phyloP scores from a whole-genome alignment of 371 early-diverging fungal species.

The Funneliformis caledonium region DNA sequence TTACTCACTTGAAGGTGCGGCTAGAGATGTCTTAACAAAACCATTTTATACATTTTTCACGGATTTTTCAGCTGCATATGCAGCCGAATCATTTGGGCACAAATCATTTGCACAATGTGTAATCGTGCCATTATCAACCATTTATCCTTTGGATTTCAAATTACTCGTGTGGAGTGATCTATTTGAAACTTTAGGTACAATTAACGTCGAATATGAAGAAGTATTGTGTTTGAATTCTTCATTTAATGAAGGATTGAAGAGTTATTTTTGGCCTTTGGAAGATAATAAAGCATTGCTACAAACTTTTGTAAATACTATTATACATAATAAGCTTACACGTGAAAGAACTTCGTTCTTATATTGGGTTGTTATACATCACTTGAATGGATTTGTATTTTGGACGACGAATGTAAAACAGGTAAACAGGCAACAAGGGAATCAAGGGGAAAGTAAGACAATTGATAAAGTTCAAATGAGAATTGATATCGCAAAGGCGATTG shows the following conservation, averaged over 20 bases:
- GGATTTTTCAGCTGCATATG: constrained; percentile 26
- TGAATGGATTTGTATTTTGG: constrained; percentile 30
- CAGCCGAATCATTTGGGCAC: constrained; percentile 32
- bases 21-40: not conserved
- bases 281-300: constrained; percentile 17
- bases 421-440: not conserved
- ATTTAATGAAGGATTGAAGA: not conserved
- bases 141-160: constrained; percentile 24
- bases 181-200: constrained; percentile 19
- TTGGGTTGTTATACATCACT: constrained; percentile 38
- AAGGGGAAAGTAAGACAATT: not conserved
- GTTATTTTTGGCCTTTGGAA: constrained; percentile 38
- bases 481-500: constrained; percentile 16
- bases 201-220: constrained; percentile 23
- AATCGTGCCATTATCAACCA: constrained; percentile 9
- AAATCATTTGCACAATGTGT: constrained; percentile 23
- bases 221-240: not conserved
- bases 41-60: constrained; percentile 39
- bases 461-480: constrained; percentile 1
- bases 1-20: not conserved
- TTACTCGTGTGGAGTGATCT: constrained; percentile 33
- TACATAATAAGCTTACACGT: not conserved
- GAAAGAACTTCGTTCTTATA: constrained; percentile 31
- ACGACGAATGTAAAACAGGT: not conserved
- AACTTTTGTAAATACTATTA: constrained; percentile 8